phyloP scores from a whole-genome alignment of 352 stramenopile species.

The Phytophthora podocarpi region DNA sequence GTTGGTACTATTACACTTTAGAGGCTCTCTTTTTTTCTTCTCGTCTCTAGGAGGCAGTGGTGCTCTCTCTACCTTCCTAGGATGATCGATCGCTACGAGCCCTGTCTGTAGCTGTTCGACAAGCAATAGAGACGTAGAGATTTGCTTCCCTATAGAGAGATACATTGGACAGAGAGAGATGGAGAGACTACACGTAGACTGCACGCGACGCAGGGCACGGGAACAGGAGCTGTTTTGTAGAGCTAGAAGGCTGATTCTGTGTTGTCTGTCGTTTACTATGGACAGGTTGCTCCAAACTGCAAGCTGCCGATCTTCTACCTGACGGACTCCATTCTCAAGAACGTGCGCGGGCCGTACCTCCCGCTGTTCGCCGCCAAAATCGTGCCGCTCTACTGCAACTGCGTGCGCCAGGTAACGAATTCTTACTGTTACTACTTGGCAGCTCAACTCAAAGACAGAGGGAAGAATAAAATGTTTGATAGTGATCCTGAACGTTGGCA shows the following conservation, averaged over 20 bases:
- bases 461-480: constrained; percentile 14
- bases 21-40: not conserved
- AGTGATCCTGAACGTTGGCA: constrained; percentile 1
- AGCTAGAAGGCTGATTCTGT: constrained; percentile 17
- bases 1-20: not conserved
- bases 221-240: not conserved
- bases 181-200: constrained; percentile 1
- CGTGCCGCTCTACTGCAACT: constrained; percentile 86
- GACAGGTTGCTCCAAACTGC: constrained; percentile 73
- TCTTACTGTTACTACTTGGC: not conserved
- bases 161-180: constrained; percentile 12
- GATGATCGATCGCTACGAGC: too few relatives aligned
- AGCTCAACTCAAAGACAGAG: not conserved
- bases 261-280: constrained; percentile 12
- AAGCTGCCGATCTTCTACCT: constrained; percentile 92
- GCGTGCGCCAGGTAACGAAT: constrained; percentile 74
- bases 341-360: constrained; percentile 78
- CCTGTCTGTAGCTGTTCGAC: too few relatives aligned
- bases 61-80: not conserved
- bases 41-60: not conserved
- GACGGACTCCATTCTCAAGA: constrained; percentile 91
- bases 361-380: constrained; percentile 73
- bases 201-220: too few relatives aligned
- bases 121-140: too few relatives aligned
- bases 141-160: not conserved